Conservation (phyloP, 2,329 filamentous ascomycete genomes). For the Chaetothyriales sp. region DNA sequence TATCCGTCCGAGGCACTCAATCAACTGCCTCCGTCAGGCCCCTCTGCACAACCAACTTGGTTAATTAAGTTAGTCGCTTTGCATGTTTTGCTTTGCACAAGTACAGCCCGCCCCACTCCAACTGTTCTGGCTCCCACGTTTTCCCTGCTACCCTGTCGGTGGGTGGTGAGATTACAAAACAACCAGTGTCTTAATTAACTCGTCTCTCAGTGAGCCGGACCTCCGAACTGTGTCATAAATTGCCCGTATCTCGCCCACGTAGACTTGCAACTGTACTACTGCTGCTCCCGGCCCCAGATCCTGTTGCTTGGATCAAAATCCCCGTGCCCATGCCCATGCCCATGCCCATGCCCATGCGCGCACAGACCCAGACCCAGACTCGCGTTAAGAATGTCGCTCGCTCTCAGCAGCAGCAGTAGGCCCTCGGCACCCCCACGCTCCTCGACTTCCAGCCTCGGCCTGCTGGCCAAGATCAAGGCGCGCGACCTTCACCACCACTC, state of each 20-base stretch:
- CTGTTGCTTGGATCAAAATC: too few relatives aligned
- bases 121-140: too few relatives aligned
- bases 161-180: too few relatives aligned
- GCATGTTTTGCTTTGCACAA: too few relatives aligned
- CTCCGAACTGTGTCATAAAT: too few relatives aligned
- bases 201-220: too few relatives aligned
- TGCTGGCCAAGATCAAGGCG: conserved; percentile 12
- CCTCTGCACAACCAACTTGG: neutral
- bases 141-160: too few relatives aligned
- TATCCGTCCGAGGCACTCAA: neutral
- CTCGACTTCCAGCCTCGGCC: conserved; percentile 7
- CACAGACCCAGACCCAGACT: neutral
- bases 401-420: conserved; percentile 4
- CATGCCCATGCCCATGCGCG: neutral
- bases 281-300: too few relatives aligned
- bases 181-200: too few relatives aligned
- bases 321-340: neutral
- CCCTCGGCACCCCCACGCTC: conserved; percentile 6
- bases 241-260: too few relatives aligned
- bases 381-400: neutral
- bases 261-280: too few relatives aligned
- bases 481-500: conserved; percentile 11
- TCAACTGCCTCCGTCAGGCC: neutral
- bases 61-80: neutral
- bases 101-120: too few relatives aligned